Evolutionary conservation across 2,329 filamentous ascomycete genomes (phyloP).

Genomic region (Tolypocladium nubicola): DNA sequence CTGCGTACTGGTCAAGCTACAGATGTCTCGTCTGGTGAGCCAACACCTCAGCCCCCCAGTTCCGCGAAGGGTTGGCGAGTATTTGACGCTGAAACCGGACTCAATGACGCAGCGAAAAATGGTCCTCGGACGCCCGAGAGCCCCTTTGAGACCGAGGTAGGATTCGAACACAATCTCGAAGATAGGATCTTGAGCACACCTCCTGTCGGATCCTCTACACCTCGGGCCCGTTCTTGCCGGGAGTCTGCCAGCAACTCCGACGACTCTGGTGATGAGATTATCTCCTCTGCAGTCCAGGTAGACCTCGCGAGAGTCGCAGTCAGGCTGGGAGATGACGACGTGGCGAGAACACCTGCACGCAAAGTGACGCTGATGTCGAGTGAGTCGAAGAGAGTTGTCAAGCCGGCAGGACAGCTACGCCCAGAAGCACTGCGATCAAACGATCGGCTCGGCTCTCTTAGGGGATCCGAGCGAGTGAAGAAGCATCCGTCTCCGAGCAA

Average conservation of each 20-base stretch:
- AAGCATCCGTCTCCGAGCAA: conserved; percentile 37
- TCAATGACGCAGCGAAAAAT: neutral
- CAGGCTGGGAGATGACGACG: conserved; percentile 3
- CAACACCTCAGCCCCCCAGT: neutral
- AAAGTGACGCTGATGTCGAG: conserved; percentile 2
- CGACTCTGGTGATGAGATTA: neutral
- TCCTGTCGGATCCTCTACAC: conserved; percentile 28
- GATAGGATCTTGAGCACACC: conserved; percentile 24
- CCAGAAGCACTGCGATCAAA: neutral
- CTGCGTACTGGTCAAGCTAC: conserved; percentile 13
- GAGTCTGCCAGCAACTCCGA: conserved; percentile 5
- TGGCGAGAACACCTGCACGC: neutral
- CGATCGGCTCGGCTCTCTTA: neutral
- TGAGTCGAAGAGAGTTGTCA: neutral
- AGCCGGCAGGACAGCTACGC: conserved; percentile 1
- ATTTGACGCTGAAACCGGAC: neutral
- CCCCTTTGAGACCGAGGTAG: conserved; percentile 22
- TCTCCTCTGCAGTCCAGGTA: conserved; percentile 2
- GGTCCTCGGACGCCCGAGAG: conserved; percentile 5
- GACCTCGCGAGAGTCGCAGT: conserved; percentile 6
- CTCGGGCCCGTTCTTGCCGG: conserved; percentile 15
- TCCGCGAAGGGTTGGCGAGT: neutral
- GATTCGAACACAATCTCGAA: conserved; percentile 26
- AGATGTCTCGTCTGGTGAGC: conserved; percentile 20
- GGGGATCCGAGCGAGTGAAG: conserved; percentile 17